Base-by-base conservation (phyloP, 78 protist species). In the Diacronema lutheri region DNA sequence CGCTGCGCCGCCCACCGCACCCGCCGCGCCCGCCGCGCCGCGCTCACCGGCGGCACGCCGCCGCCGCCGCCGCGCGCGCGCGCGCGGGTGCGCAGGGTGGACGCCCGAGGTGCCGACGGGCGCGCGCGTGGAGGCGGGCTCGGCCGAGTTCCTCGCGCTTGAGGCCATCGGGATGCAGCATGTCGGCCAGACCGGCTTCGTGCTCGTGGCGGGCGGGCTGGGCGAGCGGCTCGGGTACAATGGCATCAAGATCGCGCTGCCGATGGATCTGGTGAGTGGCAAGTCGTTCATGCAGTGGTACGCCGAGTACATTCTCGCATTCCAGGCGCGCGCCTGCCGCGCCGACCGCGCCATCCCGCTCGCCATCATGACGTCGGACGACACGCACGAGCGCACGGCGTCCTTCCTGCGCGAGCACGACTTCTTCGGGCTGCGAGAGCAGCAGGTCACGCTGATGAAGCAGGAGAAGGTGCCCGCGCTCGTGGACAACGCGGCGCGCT, bases 321-420 rank as follows among this genome's bases (percentile, higher is more conserved):
- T 82, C 46, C 93, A 90, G 88, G 84, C 13, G 35, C 56, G 41
- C 13, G 16, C 40, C 46, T 38, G 68, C 44, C 62, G n/a, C 37
- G 29, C 11, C 41, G 84, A 11, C 19, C 26, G 6, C 64, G 25
- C 1, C 35, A 4, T 85, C 35, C 91, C 88, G 12, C 78, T 88
- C 33, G 87, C 69, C 44, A 78, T 91, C 77, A 91, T 91, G 93
- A 88, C 91, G 7, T 73, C 86, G 6, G 89, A 86, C 58, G 93
- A 91, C 86, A 91, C 90, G 46, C 73, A 91, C 79, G 86, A 4
- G 31, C 23, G 4, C 76, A 91, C 91, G n/a, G 46, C 0, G 57
- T 55, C 10, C 20, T 69, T 87, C 41, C 88, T 91, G 25, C 33
- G 57, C 41, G 78, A 2, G 37, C 23, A 74, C 66, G 46, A 69